Percentiles rank a stretch among this genome's conserved stretches.
phyloP scores from a whole-genome alignment of 225 moss, liverwort and hornwort species.

The Marchantia paleacea region DNA sequence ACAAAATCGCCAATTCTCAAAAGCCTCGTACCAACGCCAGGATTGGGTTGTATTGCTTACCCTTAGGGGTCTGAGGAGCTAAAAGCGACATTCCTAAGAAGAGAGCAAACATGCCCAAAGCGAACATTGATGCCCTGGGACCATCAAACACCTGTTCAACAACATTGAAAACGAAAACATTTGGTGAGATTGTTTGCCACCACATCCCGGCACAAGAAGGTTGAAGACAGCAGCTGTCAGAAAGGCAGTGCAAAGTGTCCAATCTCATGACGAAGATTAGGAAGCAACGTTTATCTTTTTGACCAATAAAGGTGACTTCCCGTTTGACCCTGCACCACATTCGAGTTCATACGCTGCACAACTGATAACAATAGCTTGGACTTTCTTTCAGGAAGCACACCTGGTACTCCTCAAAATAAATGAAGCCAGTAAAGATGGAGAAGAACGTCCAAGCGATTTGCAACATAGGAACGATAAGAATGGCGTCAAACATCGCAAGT shows the following conservation, averaged over 20 bases:
- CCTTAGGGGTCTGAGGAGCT: conserved; percentile 83
- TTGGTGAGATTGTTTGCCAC: not conserved
- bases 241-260: not conserved
- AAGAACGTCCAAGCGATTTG: conserved; percentile 99
- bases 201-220: not conserved
- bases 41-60: conserved; percentile 34
- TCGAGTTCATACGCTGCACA: not conserved
- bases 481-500: conserved; percentile 97
- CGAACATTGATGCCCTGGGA: conserved; percentile 86
- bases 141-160: conserved; percentile 75
- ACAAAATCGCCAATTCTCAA: not conserved
- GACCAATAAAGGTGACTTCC: not conserved
- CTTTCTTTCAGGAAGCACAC: conserved; percentile 31
- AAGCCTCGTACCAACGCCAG: no score
- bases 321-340: not conserved
- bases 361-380: not conserved
- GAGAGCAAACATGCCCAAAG: conserved; percentile 74
- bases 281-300: not conserved
- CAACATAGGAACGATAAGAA: conserved; percentile 97
- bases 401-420: conserved; percentile 97
- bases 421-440: conserved; percentile 96
- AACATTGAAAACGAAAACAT: not conserved
- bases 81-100: conserved; percentile 96
- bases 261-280: not conserved
- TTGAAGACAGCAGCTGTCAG: not conserved